Conservation (phyloP, 2,329 filamentous ascomycete species). For the Cryphonectria parasitica region DNA sequence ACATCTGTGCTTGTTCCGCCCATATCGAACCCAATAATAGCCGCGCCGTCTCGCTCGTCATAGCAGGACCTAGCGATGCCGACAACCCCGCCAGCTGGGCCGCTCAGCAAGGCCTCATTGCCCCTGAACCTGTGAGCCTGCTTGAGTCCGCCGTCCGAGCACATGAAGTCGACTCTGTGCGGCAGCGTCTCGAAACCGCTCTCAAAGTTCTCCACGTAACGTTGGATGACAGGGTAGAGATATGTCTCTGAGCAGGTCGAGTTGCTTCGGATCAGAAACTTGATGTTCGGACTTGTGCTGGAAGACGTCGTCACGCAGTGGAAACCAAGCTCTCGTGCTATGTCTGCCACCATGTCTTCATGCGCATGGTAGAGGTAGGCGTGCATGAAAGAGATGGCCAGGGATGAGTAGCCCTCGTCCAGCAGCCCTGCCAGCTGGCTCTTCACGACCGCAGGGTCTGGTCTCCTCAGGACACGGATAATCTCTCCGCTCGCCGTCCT, state of each 20-base stretch:
- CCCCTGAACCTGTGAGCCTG: constrained; percentile 65
- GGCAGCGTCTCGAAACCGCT: constrained; percentile 64
- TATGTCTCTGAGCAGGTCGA: constrained; percentile 74
- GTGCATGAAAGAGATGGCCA: constrained; percentile 65
- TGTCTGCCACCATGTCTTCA: constrained; percentile 62
- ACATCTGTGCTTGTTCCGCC: constrained; percentile 76
- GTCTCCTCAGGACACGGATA: constrained; percentile 62
- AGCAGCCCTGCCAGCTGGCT: constrained; percentile 63
- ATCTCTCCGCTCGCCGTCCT: constrained; percentile 67
- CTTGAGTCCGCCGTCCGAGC: constrained; percentile 50
- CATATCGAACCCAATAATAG: constrained; percentile 53
- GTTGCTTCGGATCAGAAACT: constrained; percentile 67
- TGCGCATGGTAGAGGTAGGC: constrained; percentile 70
- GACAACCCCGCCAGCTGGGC: constrained; percentile 72
- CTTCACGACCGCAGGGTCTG: constrained; percentile 53
- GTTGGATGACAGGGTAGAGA: constrained; percentile 70
- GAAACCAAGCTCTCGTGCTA: constrained; percentile 63
- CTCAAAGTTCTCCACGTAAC: constrained; percentile 69
- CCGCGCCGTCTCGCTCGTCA: constrained; percentile 65
- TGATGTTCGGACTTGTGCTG: constrained; percentile 72
- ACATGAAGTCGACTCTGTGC: constrained; percentile 70
- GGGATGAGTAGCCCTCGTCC: constrained; percentile 52
- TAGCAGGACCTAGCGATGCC: constrained; percentile 72
- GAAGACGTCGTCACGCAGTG: constrained; percentile 69
- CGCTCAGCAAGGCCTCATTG: constrained; percentile 67